Base-by-base conservation (phyloP, 495 filamentous ascomycete genomes). In the Echria macrotheca region DNA sequence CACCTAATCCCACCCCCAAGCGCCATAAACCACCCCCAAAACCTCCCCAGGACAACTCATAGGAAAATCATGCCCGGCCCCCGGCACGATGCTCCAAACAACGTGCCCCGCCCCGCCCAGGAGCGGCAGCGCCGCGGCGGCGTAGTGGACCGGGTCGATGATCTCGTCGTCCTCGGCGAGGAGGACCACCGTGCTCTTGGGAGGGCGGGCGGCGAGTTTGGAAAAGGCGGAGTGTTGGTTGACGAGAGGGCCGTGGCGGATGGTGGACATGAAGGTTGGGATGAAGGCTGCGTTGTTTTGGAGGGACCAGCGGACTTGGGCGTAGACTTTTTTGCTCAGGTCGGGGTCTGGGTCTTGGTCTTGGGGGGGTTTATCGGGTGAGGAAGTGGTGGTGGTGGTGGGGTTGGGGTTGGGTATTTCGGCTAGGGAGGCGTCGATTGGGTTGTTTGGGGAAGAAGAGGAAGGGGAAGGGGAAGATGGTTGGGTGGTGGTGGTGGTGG, bases 221-320 rank as follows among this genome's bases (percentile, higher is more conserved):
- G 46, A 49, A 76, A 76, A 83, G 35, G 72, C 69, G 23, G 63
- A 69, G n/a, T 74, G 58, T 50, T 74, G 67, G 29, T 68, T 66
- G 48, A 70, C 63, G 21, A 82, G 60, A 11, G 76, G 76, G 7
- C 71, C 70, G 44, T 75, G 61, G 9, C 64, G 60, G 45, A 81
- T 74, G 18, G 66, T 69, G 49, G 63, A 68, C 43, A 77, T 53
- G 53, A 82, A 83, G 22, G 76, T 69, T 17, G 55, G 57, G 8
- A 78, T 45, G 52, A 78, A 84, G 5, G 81, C 81, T 8, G 56
- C 26, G 54, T 84, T 79, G 35, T 70, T 33, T 2, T 63, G 53
- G 1, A 76, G 58, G 55, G 82, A 79, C 80, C 79, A 83, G 26
- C 69, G 56, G 24, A 78, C 67, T 32, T 54, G n/a, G n/a, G n/a